These are phyloP conservation scores for Vinca major DNA, from an alignment of 305 asterid genomes.

Conservation along the genomic window DNA sequence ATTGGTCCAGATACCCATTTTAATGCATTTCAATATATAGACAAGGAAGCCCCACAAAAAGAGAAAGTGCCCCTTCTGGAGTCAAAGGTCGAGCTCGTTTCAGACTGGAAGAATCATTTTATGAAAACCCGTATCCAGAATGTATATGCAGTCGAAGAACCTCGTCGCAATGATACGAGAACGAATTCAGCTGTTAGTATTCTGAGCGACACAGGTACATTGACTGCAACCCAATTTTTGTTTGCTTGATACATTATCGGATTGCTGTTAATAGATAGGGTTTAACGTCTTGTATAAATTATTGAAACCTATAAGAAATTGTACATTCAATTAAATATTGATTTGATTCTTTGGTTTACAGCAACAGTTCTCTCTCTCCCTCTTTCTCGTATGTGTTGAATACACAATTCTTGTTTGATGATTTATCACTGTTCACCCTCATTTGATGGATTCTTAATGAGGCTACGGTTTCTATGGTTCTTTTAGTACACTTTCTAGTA, in stretches of 20 bases:
- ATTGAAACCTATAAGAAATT: neutral
- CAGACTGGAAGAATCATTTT: conserved; percentile 76
- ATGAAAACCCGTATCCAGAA: conserved; percentile 85
- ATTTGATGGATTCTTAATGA: too few species aligned
- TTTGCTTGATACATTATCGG: neutral
- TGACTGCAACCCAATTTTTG: neutral
- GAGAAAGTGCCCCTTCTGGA: conserved; percentile 67
- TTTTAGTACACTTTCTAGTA: too few species aligned
- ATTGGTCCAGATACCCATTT: neutral
- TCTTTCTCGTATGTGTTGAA: neutral
- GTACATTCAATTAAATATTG: neutral
- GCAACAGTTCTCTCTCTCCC: neutral
- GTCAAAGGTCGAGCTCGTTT: conserved; percentile 66
- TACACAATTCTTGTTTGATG: neutral
- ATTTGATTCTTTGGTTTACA: neutral
- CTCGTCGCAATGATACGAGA: conserved; percentile 15
- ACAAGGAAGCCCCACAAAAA: conserved; percentile 68
- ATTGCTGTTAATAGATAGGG: neutral
- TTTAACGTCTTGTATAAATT: neutral
- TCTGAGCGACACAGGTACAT: neutral
- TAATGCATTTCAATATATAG: conserved; percentile 30
- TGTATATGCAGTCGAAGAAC: conserved; percentile 59
- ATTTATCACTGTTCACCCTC: too few species aligned
- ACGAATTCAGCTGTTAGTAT: neutral
- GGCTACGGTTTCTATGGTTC: too few species aligned